A percentile compares a stretch with the other conserved stretches of the same genome.
These are phyloP conservation scores for Phallus indusiatus DNA, from an alignment of 768 basidiomycete species.

Conservation along the genomic window DNA sequence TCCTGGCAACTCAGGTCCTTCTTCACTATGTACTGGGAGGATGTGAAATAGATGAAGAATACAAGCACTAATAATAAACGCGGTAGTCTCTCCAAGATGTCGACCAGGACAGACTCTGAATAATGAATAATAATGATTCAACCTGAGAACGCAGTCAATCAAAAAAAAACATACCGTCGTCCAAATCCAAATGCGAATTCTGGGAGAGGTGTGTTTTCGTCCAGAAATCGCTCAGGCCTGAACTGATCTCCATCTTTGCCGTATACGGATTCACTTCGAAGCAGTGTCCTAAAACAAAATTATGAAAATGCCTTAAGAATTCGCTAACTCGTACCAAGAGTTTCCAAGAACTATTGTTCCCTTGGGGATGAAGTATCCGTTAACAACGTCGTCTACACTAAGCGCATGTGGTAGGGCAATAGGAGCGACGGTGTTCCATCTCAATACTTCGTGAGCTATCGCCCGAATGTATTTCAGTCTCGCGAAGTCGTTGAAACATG, in stretches of 20 bases:
- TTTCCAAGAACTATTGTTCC: neutral
- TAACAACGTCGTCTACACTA: neutral
- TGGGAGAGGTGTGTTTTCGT: neutral
- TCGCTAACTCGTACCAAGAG: neutral
- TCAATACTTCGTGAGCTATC: neutral
- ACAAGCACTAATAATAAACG: neutral
- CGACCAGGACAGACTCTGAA: neutral
- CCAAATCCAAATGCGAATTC: neutral
- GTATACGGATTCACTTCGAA: neutral
- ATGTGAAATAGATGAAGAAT: neutral
- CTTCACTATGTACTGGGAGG: neutral
- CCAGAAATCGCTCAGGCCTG: neutral
- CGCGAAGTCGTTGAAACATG: constrained; percentile 12
- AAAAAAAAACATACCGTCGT: neutral
- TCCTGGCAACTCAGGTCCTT: neutral
- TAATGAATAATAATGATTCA: neutral
- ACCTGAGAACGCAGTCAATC: neutral
- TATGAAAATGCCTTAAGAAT: neutral
- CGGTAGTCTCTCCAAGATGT: neutral
- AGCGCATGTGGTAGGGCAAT: neutral
- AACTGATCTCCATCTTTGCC: neutral
- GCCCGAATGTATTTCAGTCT: neutral
- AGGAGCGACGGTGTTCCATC: neutral
- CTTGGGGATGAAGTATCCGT: neutral
- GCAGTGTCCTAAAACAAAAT: neutral